Conservation (phyloP, 2,329 filamentous ascomycete genomes). For the Hyphodiscus sp. region DNA sequence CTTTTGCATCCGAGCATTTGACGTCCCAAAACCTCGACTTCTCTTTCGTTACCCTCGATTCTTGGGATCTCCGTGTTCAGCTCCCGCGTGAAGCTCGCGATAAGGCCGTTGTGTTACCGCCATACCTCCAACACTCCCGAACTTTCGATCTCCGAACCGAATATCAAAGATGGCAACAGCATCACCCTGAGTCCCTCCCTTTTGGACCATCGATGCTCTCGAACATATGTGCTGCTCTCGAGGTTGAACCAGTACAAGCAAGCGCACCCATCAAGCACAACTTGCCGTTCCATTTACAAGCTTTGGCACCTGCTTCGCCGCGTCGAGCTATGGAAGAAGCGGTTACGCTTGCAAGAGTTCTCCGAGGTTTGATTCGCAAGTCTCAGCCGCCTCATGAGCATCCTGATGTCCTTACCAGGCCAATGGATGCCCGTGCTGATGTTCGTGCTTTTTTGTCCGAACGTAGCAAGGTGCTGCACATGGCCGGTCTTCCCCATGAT, state of each 20-base stretch:
- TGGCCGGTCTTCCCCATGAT: conserved; percentile 95
- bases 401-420: conserved; percentile 86
- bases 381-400: conserved; percentile 92
- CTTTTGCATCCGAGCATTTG: conserved; percentile 87
- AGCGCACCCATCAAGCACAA: conserved; percentile 99
- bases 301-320: conserved; percentile 88
- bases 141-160: conserved; percentile 96
- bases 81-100: conserved; percentile 95
- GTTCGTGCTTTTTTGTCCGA: conserved; percentile 94
- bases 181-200: conserved; percentile 93
- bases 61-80: conserved; percentile 97
- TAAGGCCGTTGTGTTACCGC: conserved; percentile 93
- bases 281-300: conserved; percentile 94
- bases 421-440: conserved; percentile 94
- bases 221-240: conserved; percentile 96
- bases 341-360: conserved; percentile 84
- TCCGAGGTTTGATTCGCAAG: conserved; percentile 89
- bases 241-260: conserved; percentile 95
- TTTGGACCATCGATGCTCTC: conserved; percentile 93
- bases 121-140: conserved; percentile 94
- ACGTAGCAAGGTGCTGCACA: conserved; percentile 95
- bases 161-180: conserved; percentile 97
- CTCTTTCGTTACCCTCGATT: conserved; percentile 95
- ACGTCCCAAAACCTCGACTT: conserved; percentile 90
- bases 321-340: conserved; percentile 97